These are phyloP conservation scores for Diaporthe ilicicola DNA, from an alignment of 2,329 filamentous ascomycete species.

Conservation along the genomic window DNA sequence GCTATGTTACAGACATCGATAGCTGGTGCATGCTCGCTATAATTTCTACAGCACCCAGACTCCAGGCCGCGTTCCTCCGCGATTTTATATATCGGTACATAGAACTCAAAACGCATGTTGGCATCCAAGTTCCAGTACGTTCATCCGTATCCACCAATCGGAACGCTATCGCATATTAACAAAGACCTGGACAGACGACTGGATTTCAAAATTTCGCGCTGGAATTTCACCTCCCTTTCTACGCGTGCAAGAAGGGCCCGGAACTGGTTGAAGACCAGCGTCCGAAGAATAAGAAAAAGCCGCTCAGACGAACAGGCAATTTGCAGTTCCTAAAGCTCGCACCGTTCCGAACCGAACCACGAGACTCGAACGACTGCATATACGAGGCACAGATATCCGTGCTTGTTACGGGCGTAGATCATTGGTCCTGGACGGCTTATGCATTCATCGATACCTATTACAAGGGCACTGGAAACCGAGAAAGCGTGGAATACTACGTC, in stretches of 20 bases:
- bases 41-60: background rate
- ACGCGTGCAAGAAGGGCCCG: background rate
- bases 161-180: background rate
- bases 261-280: background rate
- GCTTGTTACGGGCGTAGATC: background rate
- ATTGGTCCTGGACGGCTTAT: constrained; percentile 3
- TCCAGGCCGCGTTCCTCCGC: background rate
- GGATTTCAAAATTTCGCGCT: background rate
- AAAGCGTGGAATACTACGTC: background rate
- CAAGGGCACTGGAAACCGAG: background rate
- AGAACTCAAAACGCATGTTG: constrained; percentile 1
- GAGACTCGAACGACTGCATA: background rate
- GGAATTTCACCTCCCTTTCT: background rate
- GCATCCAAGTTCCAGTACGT: background rate
- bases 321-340: background rate
- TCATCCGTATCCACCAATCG: background rate
- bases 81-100: background rate
- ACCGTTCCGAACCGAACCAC: background rate
- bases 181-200: background rate
- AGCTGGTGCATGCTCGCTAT: constrained; percentile 3
- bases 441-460: background rate
- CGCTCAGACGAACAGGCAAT: background rate
- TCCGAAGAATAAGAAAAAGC: background rate
- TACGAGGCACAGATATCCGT: constrained; percentile 3
- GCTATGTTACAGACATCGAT: background rate